These are phyloP conservation scores for Curvularia spicifera DNA, from an alignment of 2,329 filamentous ascomycete species.

Conservation along the genomic window DNA sequence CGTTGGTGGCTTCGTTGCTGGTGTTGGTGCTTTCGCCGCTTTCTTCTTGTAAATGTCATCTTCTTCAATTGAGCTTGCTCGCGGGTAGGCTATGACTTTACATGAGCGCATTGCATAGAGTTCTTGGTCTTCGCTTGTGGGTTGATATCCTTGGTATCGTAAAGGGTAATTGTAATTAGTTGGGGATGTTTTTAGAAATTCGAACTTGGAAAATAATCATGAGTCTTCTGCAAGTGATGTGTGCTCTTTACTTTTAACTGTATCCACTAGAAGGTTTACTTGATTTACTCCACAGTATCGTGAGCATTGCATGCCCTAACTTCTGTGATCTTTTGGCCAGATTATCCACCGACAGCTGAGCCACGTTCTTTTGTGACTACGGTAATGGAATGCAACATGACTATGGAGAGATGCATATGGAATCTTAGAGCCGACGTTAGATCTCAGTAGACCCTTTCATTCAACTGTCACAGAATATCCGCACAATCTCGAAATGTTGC, in stretches of 20 bases:
- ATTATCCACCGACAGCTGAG: neutral
- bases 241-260: neutral
- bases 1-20: constrained; percentile 49
- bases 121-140: constrained; percentile 26
- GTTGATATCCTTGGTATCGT: constrained; percentile 36
- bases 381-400: neutral
- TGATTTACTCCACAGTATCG: too few relatives aligned
- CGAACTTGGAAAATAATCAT: constrained; percentile 30
- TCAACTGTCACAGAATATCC: neutral
- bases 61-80: constrained; percentile 39
- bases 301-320: too few relatives aligned
- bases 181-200: constrained; percentile 27
- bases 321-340: too few relatives aligned
- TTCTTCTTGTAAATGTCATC: constrained; percentile 53
- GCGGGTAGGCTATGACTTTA: constrained; percentile 49
- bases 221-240: constrained; percentile 12
- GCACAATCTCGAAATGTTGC: neutral
- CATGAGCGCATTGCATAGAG: constrained; percentile 42
- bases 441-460: neutral
- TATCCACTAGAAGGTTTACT: too few relatives aligned
- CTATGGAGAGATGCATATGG: neutral
- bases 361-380: neutral
- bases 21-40: constrained; percentile 52
- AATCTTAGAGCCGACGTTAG: neutral
- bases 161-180: constrained; percentile 43